Percentiles rank a stretch among this genome's conserved stretches.
phyloP scores from a whole-genome alignment of 2,329 filamentous ascomycete genomes.

The Fusarium citri region DNA sequence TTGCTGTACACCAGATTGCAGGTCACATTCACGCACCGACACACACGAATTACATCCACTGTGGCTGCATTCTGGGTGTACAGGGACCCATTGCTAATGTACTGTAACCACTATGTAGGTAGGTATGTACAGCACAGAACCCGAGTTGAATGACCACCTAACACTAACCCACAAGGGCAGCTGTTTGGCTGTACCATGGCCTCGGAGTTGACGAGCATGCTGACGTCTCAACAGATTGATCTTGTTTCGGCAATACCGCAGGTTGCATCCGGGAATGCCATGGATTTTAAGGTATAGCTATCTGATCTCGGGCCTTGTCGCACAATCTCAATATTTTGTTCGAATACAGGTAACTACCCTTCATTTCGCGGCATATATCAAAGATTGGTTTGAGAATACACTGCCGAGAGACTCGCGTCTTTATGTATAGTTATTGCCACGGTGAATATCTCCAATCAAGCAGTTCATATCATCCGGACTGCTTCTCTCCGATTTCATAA shows the following conservation, averaged over 20 bases:
- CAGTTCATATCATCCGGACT: neutral
- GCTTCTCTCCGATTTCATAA: neutral
- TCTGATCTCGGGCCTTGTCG: constrained; percentile 18
- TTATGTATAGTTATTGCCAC: neutral
- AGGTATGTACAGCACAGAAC: neutral
- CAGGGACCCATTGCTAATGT: neutral
- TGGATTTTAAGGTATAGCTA: constrained; percentile 20
- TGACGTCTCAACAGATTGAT: constrained; percentile 24
- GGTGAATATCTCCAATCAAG: neutral
- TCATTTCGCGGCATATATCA: neutral
- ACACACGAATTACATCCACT: neutral
- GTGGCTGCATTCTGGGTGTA: constrained; percentile 16
- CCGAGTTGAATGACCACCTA: neutral
- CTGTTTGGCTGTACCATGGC: constrained; percentile 27
- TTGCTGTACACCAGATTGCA: constrained; percentile 5
- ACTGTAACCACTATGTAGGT: neutral
- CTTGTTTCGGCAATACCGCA: constrained; percentile 30
- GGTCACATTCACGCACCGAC: constrained; percentile 10
- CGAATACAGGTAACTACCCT: neutral
- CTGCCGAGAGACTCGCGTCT: neutral
- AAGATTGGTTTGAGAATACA: neutral
- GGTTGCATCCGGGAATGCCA: constrained; percentile 34
- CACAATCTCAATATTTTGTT: neutral
- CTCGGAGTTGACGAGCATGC: constrained; percentile 29
- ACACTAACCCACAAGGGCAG: constrained; percentile 13